A percentile compares a stretch with the other conserved stretches of the same genome.
Evolutionary conservation across 2,329 filamentous ascomycete species (phyloP).

Genomic region (Teratosphaeria viscida): DNA sequence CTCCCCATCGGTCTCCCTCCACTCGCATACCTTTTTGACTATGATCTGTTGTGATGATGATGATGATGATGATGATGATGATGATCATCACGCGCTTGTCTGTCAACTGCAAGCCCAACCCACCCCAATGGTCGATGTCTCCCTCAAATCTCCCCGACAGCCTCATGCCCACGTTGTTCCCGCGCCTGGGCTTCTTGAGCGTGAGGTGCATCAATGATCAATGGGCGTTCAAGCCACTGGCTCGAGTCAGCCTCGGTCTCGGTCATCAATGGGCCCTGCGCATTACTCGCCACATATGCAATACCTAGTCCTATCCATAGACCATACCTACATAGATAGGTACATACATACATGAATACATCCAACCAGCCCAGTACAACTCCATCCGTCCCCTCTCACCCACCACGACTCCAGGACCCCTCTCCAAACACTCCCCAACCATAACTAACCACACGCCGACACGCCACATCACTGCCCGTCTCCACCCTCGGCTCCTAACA

Average conservation of each 20-base stretch:
- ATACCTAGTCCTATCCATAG: no score
- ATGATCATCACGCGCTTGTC: neutral
- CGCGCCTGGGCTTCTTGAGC: neutral
- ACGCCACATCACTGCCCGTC: neutral
- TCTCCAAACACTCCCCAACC: neutral
- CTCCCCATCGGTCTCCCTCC: neutral
- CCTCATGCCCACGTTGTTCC: neutral
- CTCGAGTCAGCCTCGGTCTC: no score
- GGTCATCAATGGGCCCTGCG: no score
- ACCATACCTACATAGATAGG: no score
- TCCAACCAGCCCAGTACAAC: no score
- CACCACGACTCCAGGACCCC: neutral
- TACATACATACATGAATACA: no score
- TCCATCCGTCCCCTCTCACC: no score
- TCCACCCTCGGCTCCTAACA: neutral
- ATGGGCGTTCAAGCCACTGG: neutral
- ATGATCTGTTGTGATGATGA: neutral
- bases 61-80: no score
- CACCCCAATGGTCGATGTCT: neutral
- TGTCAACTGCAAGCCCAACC: neutral
- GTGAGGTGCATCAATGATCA: neutral
- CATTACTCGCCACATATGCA: no score
- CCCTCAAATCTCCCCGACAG: neutral
- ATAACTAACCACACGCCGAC: neutral
- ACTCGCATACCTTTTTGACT: neutral